A percentile compares a stretch with the other conserved stretches of the same genome.
phyloP scores from a whole-genome alignment of 371 early-diverging fungal genomes.

The Apophysomyces variabilis region DNA sequence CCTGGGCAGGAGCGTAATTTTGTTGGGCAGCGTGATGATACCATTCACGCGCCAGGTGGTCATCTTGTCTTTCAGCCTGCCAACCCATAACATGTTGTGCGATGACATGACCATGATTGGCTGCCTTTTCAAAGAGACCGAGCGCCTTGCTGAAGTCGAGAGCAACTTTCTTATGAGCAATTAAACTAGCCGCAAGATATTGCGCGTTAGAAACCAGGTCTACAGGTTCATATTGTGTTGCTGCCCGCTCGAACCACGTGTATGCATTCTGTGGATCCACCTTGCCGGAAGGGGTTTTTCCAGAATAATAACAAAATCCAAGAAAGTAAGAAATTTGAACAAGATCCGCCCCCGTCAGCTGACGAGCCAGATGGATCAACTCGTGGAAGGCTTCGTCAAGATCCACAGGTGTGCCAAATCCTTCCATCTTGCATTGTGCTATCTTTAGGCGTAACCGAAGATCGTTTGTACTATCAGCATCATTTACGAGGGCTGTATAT shows the following conservation, averaged over 20 bases:
- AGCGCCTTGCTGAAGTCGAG: constrained; percentile 9
- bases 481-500: neutral
- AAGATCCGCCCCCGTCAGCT: neutral
- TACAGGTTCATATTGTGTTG: constrained; percentile 1
- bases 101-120: constrained; percentile 12
- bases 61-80: constrained; percentile 10
- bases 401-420: neutral
- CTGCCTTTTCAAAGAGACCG: constrained; percentile 18
- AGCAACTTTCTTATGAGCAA: constrained; percentile 6
- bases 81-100: constrained; percentile 20
- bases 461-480: neutral
- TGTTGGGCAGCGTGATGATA: constrained; percentile 20
- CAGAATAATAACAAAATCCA: constrained; percentile 15
- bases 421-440: neutral
- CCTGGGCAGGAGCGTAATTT: constrained; percentile 17
- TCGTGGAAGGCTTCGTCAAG: neutral
- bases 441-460: neutral
- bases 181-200: constrained; percentile 18
- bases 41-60: constrained; percentile 15
- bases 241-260: constrained; percentile 17
- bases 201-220: constrained; percentile 11
- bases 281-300: constrained; percentile 13
- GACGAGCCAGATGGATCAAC: constrained; percentile 1
- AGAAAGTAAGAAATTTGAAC: constrained; percentile 17
- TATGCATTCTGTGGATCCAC: constrained; percentile 14